These are phyloP conservation scores for Alternaria dauci DNA, from an alignment of 2,329 filamentous ascomycete genomes.

Conservation along the genomic window DNA sequence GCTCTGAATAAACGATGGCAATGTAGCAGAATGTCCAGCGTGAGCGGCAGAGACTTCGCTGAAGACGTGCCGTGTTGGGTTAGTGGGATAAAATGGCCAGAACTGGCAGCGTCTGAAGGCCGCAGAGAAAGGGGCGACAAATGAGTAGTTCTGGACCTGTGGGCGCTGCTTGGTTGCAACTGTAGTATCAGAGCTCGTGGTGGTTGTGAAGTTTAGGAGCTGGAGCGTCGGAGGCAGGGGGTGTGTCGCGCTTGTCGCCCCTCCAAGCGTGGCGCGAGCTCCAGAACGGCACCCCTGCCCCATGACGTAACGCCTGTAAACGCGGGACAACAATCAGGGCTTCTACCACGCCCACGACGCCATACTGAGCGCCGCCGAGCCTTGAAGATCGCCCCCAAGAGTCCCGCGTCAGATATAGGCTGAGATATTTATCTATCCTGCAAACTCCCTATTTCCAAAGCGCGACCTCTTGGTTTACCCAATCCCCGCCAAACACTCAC, in stretches of 20 bases:
- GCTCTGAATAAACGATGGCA: not conserved
- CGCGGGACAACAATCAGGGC: slow-evolving; percentile 32
- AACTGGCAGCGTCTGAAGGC: not conserved
- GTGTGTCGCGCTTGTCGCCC: not conserved
- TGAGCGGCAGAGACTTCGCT: not conserved
- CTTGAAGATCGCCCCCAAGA: slow-evolving; percentile 20
- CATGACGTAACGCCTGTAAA: slow-evolving; percentile 38
- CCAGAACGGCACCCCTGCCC: slow-evolving; percentile 29
- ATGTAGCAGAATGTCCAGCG: not conserved
- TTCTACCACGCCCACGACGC: slow-evolving; percentile 32
- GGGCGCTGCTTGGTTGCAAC: not conserved
- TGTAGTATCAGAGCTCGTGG: not conserved
- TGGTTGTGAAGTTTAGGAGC: not conserved
- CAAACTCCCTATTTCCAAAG: not conserved
- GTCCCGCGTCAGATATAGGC: slow-evolving; percentile 9
- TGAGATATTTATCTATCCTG: not conserved
- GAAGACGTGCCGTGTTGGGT: not conserved
- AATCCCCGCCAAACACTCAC: not conserved
- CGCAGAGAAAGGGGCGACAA: not conserved
- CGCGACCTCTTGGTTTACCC: not conserved
- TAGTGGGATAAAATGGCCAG: not conserved
- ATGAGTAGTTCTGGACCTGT: not conserved
- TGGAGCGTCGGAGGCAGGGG: not conserved
- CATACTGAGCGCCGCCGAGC: slow-evolving; percentile 31
- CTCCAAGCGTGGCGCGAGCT: slow-evolving; percentile 19